Percentiles rank a stretch among this genome's conserved stretches.
phyloP scores from a whole-genome alignment of 2,329 filamentous ascomycete species.

The Calonectria pseudoturangicola region DNA sequence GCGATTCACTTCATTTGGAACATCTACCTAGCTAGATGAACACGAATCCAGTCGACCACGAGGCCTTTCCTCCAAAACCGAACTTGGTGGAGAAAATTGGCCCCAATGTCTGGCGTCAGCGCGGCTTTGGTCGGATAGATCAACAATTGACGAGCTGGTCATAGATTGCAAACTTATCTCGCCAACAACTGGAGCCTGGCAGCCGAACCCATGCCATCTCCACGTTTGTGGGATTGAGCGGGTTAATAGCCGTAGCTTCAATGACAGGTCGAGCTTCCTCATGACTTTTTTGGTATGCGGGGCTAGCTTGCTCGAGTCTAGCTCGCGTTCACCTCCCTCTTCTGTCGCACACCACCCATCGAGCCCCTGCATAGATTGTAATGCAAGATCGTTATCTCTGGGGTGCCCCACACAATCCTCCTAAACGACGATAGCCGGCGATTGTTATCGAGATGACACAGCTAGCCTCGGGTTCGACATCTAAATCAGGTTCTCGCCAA shows the following conservation, averaged over 20 bases:
- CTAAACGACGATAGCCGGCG: neutral
- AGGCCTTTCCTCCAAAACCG: too few relatives aligned
- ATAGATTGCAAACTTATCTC: neutral
- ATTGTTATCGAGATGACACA: constrained; percentile 3
- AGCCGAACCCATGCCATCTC: neutral
- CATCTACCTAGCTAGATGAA: too few relatives aligned
- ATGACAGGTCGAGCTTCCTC: neutral
- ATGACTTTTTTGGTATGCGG: neutral
- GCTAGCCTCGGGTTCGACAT: constrained; percentile 15
- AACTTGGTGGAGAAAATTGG: too few relatives aligned
- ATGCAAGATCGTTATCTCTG: constrained; percentile 13
- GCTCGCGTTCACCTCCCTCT: constrained; percentile 6
- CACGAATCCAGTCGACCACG: too few relatives aligned
- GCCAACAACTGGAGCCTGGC: neutral
- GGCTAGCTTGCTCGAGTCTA: neutral
- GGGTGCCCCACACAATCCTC: neutral
- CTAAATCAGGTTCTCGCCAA: neutral
- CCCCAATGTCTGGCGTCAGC: neutral
- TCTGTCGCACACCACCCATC: neutral
- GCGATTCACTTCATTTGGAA: too few relatives aligned
- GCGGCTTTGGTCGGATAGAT: constrained; percentile 8
- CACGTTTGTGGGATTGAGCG: neutral
- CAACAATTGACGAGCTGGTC: too few relatives aligned
- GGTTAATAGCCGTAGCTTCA: neutral
- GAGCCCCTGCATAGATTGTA: neutral